Percentiles rank a stretch among this genome's conserved stretches.
These are phyloP conservation scores for Aspergillus transmontanensis DNA, from an alignment of 2,329 filamentous ascomycete genomes.

Conservation along the genomic window DNA sequence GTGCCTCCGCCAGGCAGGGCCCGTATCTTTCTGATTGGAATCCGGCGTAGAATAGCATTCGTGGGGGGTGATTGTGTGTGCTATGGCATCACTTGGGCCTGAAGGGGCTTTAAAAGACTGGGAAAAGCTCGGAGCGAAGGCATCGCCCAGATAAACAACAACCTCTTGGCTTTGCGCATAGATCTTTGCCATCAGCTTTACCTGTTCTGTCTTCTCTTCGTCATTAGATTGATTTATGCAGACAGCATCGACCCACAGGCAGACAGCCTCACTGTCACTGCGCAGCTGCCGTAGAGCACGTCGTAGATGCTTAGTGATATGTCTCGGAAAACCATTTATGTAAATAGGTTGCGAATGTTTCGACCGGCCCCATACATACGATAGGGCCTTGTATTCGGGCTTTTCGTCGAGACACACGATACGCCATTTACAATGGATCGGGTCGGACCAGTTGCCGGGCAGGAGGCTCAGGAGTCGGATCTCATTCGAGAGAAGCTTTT, in stretches of 20 bases:
- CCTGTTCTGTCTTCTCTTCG: not conserved
- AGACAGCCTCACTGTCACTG: not conserved
- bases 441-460: not conserved
- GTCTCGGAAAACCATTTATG: not conserved
- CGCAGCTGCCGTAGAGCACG: not conserved
- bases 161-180: not conserved
- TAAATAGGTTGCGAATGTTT: not conserved
- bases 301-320: not conserved
- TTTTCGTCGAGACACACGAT: not conserved
- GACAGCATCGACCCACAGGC: not conserved
- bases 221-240: not conserved
- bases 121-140: not conserved
- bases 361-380: not conserved
- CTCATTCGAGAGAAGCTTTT: not conserved
- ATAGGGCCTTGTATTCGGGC: not conserved
- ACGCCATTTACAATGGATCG: not conserved
- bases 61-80: not conserved
- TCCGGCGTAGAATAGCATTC: not conserved
- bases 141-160: not conserved
- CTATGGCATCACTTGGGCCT: not conserved
- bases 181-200: not conserved
- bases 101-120: not conserved
- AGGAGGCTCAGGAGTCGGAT: not conserved
- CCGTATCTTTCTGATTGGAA: not conserved
- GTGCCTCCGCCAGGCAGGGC: not conserved